Evolutionary conservation across 805 yeast species (phyloP), one percentile per base, ranked within the genome.

Genomic region (Candida arabinofermentans): DNA sequence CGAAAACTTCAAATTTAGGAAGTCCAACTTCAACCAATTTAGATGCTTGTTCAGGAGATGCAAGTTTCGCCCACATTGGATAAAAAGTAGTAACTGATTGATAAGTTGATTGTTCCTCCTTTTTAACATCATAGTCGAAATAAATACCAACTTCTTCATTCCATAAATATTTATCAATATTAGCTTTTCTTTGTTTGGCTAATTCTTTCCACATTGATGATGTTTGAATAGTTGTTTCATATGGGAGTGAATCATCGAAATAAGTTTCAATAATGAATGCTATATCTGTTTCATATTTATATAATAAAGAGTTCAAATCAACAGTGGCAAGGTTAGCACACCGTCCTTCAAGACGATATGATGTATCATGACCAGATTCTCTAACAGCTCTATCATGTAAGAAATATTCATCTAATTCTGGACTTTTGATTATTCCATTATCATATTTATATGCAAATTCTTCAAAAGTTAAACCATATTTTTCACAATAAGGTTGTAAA

Each of bases 291-390:
- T 93, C 99, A 64, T 91, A 93, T 66, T 87, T 91, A 73, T 86
- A 90, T 17, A 91, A 69, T 51, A 93, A 66, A 5, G 93, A 73
- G 63, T 90, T 89, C 56, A 91, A 71, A 60, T 91, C 99, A 37
- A 91, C 82, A 0, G 98, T 91, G 1, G 95, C 96, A 50, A 91
- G 67, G 58, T 85, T 70, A 0, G 96, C 96, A 63, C 96, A 88
- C 33, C 79, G 75, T 29, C 95, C 95, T 64, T 90, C 96, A 40
- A 93, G 69, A 54, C 99, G 72, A 57, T 90, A 88, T 2, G 91
- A 73, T 0, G 98, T 93, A 59, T 91, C 99, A 60, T 93, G 98
- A 1, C 99, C 99, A 24, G 93, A 82, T 64, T 91, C 99, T 58
- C 99, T 77, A 9, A 91, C 95, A 1, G 95, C 97, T 44, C 97